These are phyloP conservation scores for Eucalyptus polyanthemos DNA, from an alignment of 345 rosid genomes.

Conservation along the genomic window DNA sequence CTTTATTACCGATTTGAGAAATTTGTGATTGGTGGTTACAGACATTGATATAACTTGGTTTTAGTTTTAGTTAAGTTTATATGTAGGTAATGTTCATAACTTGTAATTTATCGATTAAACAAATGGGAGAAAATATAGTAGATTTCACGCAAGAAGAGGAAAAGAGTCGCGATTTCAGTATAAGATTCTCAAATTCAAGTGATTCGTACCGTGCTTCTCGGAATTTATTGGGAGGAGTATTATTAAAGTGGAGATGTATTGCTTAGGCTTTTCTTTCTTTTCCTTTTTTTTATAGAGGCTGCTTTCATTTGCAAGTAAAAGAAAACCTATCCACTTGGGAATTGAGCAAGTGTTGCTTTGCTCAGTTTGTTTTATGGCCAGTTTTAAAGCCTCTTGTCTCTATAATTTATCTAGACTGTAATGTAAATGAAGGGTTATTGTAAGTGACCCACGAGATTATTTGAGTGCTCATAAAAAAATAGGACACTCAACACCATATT, in stretches of 20 bases:
- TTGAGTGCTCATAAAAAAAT: too few species aligned
- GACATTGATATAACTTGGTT: not conserved
- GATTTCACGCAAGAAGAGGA: not conserved
- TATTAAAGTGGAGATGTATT: not conserved
- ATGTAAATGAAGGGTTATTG: too few species aligned
- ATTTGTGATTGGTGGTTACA: not conserved
- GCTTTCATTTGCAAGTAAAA: not conserved
- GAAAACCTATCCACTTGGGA: not conserved
- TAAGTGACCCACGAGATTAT: too few species aligned
- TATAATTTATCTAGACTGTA: too few species aligned
- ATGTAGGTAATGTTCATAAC: not conserved
- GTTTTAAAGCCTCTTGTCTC: not conserved
- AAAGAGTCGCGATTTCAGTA: not conserved
- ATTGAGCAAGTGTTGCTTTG: not conserved
- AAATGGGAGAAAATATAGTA: not conserved
- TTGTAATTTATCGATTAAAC: not conserved
- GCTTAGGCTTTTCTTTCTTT: not conserved
- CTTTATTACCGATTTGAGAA: not conserved
- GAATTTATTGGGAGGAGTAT: not conserved
- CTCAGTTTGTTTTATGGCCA: not conserved
- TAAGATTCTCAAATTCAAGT: not conserved
- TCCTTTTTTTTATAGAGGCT: too few species aligned
- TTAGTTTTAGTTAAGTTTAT: not conserved
- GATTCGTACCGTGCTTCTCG: accelerated
- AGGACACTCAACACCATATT: too few species aligned